Conservation (phyloP, 495 filamentous ascomycete species). For the Penicillium flavigenum region DNA sequence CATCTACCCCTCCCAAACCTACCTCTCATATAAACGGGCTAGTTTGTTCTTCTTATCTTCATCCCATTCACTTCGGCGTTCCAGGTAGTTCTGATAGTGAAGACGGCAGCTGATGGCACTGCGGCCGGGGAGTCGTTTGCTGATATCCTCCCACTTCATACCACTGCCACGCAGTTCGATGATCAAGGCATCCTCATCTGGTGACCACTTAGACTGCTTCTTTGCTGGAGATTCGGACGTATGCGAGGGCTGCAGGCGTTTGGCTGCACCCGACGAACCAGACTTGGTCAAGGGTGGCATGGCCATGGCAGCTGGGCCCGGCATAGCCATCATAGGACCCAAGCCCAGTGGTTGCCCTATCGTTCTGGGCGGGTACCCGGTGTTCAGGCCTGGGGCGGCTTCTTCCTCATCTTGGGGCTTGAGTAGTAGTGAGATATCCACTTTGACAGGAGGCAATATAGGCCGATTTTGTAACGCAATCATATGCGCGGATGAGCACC, state of each 20-base stretch:
- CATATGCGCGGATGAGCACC: constrained; percentile 47
- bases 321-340: constrained; percentile 31
- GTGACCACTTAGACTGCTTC: constrained; percentile 94
- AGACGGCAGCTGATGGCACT: constrained; percentile 91
- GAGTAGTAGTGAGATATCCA: constrained; percentile 86
- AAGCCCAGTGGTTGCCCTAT: constrained; percentile 46
- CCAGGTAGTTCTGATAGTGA: constrained; percentile 97
- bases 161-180: constrained; percentile 83
- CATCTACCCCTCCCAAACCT: constrained; percentile 30
- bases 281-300: constrained; percentile 36
- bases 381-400: constrained; percentile 54
- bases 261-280: constrained; percentile 40
- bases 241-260: constrained; percentile 52
- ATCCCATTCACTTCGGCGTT: constrained; percentile 87
- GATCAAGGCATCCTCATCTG: constrained; percentile 85
- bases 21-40: constrained; percentile 94
- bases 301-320: constrained; percentile 31
- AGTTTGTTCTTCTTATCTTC: constrained; percentile 97
- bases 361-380: constrained; percentile 50
- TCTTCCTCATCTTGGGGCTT: constrained; percentile 80
- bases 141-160: constrained; percentile 99
- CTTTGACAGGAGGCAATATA: constrained; percentile 62
- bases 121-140: constrained; percentile 80
- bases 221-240: constrained; percentile 75
- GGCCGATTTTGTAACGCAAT: constrained; percentile 51